Base-by-base conservation (phyloP, 345 rosid genomes). In the Lagerstroemia speciosa region DNA sequence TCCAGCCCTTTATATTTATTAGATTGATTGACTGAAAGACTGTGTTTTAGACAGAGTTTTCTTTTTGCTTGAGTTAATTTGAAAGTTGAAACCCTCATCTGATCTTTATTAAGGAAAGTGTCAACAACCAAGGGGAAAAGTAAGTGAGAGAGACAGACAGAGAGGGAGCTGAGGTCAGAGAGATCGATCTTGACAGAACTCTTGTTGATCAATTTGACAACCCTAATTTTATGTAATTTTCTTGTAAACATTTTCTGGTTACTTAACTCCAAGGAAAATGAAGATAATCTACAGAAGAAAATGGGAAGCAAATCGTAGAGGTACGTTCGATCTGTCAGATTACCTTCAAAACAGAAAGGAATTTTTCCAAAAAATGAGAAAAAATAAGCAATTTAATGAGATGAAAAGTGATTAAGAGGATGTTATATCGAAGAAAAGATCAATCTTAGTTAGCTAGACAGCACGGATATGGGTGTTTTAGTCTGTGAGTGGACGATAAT, bases 1-100 rank as follows among this genome's bases (percentile, higher is more conserved):
- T 27, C 29, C 20, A 58, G 34, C 33, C 5, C 20, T 27, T 30
- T 27, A 11, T 41, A 27, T 66, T 70, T 40, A 63, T n/a, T 55
- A 15, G 43, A 64, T 69, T 74, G 73, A 61, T 14, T 22, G 32
- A 30, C 29, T 22, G 34, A 55, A 68, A 43, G 43, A 30, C 43
- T 64, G 46, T 2, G 7, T 64, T 24, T 9, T 37, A 5, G 34
- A 11, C 63, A 65, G 48, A 16, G 19, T 43, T 41, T 41, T 65
- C 24, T 65, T 9, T 50, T 50, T 17, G 16, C 38, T 24, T 41
- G 33, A 37, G 45, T 38, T 38, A 40, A 65, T 65, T 6, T 40
- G 32, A 24, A n/a, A 38, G 32, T 6, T 40, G 32, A 24, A n/a
- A 38, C 50, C 55, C 55, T 19, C 19, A 48, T 41, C 5, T 40